Evolutionary conservation across 1,284 basidiomycete species (phyloP), one percentile per base, ranked within the genome.

Genomic region (Ceratobasidium sp.): DNA sequence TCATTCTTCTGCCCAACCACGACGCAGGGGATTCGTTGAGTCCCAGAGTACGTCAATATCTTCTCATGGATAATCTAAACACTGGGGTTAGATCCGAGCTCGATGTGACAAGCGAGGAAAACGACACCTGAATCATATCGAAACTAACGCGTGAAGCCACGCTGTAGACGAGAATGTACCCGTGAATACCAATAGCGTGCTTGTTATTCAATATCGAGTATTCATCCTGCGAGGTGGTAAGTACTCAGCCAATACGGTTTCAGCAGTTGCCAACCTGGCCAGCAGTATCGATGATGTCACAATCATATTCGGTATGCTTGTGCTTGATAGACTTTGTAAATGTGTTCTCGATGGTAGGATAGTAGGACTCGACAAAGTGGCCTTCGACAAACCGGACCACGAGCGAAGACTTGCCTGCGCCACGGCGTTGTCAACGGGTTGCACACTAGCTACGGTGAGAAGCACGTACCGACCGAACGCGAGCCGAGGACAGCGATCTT

Each of bases 261-360:
- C 41, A n/a, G 48, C 3, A 23, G 64, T 70, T 70, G 55, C 78
- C 64, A 52, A 80, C 79, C 73, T 81, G 80, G 66, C 98, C 98
- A 76, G 98, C 98, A 79, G 97, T 98, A 86, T 99, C 98, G 83
- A 99, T 96, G 87, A 99, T 98, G 87, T 99, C 96, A 87, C 96
- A 96, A 81, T 96, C 91, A 83, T 95, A 99, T 81, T 96, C 93
- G 60, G 90, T 88, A 75, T 95, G 95, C 79, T 94, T 93, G 87
- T 93, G 91, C 81, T 89, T 90, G 85, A 99, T 90, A 65, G 88
- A 90, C 88, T 98, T 98, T 80, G 91, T 89, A 84, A 95, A 95
- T 60, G 94, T 95, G 81, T 89, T 91, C 85, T 98, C 97, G 84
- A 98, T 98, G 79, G 97, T 98, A 27, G 97, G 97, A 85, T 96